Conservation (phyloP, 768 basidiomycete genomes). For the Trichaptum fuscoviolaceum region DNA sequence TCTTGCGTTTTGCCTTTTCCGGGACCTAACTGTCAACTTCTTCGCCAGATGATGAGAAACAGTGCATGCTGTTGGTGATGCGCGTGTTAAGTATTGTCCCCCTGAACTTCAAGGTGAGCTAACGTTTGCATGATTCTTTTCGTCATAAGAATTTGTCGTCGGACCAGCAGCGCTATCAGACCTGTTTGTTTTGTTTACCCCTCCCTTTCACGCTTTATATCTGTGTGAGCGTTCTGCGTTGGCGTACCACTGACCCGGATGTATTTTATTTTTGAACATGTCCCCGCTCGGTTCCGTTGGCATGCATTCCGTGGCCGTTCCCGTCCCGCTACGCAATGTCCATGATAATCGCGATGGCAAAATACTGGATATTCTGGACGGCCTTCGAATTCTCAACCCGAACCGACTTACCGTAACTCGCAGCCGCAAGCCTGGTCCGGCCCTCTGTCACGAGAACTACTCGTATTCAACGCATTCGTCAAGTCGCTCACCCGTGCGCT, state of each 20-base stretch:
- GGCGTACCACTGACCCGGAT: conserved; percentile 10
- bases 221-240: neutral
- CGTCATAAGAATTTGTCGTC: neutral
- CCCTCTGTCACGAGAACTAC: conserved; percentile 90
- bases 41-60: conserved; percentile 80
- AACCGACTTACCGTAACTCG: conserved; percentile 1
- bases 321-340: conserved; percentile 66
- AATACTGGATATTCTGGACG: conserved; percentile 43
- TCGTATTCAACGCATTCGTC: conserved; percentile 98
- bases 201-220: neutral
- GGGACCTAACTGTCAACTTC: conserved; percentile 1
- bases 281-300: conserved; percentile 5
- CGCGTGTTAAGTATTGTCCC: conserved; percentile 93
- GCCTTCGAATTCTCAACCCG: neutral
- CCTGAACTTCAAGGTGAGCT: conserved; percentile 82
- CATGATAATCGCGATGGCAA: conserved; percentile 74
- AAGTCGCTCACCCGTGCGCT: conserved; percentile 87
- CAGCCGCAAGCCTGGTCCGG: conserved; percentile 92
- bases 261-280: conserved; percentile 9
- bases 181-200: neutral
- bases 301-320: conserved; percentile 19
- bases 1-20: conserved; percentile 16
- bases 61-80: conserved; percentile 94
- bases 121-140: conserved; percentile 8
- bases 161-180: neutral